Base-by-base conservation (phyloP, 306 rosid species). In the Lotus japonicus region DNA sequence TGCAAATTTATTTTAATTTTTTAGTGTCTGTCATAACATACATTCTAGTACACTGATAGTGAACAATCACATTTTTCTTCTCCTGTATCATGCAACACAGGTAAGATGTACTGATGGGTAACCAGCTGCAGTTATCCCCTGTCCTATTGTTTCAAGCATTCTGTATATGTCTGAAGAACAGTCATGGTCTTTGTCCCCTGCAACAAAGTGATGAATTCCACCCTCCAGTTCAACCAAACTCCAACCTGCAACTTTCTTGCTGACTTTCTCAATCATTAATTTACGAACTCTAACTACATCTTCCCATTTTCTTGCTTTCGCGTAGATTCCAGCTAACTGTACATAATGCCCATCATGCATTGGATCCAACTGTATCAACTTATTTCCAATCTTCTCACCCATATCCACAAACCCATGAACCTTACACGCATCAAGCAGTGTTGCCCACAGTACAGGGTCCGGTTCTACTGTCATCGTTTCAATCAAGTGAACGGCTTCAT, bases 221-320 rank as follows among this genome's bases (percentile, higher is more conserved):
- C 86, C 90, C 53, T 83, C 79, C 31, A 70, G 81, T 81, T 91
- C 97, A 76, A 91, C 80, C 84, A 91, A 78, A 77, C 91, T 91
- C 95, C 97, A 86, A 57, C 92, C 92, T 1, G 88, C 85, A 74
- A 82, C 77, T 86, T 88, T 88, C 3, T 53, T 77, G 21, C 79
- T 46, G 72, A 72, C 80, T 58, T 71, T 68, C 74, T 72, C 84
- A 2, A 23, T 38, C 96, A 91, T 85, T 66, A 91, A 74, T 36
- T 84, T 79, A 13, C 91, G 75, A 76, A 86, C 82, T 81, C 90
- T 75, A 76, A 81, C 72, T 0, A 86, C 96, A 35, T 86, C 91
- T 65, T 91, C 96, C 97, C 97, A 88, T 71, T 86, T 91, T 65
- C 84, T 84, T 46, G 87, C 84, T 50, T 85, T 88, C 15, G 96